Conservation (phyloP, 352 stramenopile species). For the Phytophthora europaea region DNA sequence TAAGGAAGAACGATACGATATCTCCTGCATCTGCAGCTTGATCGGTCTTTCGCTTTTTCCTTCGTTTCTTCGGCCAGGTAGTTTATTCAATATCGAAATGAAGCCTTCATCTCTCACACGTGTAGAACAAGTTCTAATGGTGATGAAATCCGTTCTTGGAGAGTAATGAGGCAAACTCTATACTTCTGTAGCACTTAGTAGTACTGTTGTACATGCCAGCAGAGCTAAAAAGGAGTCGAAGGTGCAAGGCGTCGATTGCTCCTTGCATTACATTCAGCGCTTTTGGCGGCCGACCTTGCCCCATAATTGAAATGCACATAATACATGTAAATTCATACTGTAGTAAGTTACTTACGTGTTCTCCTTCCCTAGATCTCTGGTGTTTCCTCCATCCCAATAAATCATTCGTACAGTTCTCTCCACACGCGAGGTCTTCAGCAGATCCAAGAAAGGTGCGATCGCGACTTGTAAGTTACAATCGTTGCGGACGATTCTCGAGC, state of each 20-base stretch:
- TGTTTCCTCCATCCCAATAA: constrained; percentile 35
- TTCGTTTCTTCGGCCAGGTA: constrained; percentile 58
- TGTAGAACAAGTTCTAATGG: constrained; percentile 21
- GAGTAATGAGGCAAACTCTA: too few relatives aligned
- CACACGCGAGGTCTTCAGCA: constrained; percentile 19
- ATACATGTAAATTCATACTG: constrained; percentile 11
- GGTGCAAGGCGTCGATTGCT: neutral
- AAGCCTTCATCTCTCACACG: constrained; percentile 37
- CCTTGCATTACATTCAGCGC: neutral
- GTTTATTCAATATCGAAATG: constrained; percentile 75
- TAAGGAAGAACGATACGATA: constrained; percentile 50
- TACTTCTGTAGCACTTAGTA: too few relatives aligned
- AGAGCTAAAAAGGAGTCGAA: too few relatives aligned
- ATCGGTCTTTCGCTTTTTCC: constrained; percentile 32
- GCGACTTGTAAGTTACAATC: constrained; percentile 17
- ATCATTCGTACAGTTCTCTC: constrained; percentile 40
- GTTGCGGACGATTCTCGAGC: constrained; percentile 46
- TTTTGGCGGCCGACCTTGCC: neutral
- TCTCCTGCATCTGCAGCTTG: constrained; percentile 39
- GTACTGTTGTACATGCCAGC: too few relatives aligned
- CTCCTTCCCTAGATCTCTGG: constrained; percentile 5
- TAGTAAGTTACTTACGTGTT: too few relatives aligned
- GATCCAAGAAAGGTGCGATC: neutral
- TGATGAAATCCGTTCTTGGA: too few relatives aligned
- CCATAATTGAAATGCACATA: constrained; percentile 28